Evolutionary conservation across 257 asterid species (phyloP), one percentile per base, ranked within the genome.

Genomic region (Salvia miltiorrhiza): DNA sequence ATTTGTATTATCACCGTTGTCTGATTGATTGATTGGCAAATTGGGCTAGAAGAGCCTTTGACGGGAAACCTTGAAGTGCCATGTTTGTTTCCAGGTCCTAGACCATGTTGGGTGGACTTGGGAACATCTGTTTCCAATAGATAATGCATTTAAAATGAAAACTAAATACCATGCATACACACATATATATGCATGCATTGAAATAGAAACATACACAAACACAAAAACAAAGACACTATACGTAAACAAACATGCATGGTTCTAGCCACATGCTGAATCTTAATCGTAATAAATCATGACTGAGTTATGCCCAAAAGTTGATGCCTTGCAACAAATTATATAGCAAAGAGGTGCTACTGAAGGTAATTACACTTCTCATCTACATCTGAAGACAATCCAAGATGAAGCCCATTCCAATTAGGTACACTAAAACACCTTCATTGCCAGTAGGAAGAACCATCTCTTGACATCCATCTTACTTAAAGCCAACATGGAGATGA

Each of bases 111-210:
- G 26, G 74, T 72, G 49, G 70, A 53, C 58, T 79, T 75, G 44
- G 72, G 49, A 63, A 79, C 45, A 64, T 71, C 95, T 89, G 85
- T 37, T 43, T 67, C 21, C 68, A 67, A 65, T 9, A 56, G 32
- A 55, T 30, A 69, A 28, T 40, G 33, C 65, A 56, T 28, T 12
- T 16, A 44, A 69, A 21, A 49, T 24, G 32, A 30, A 56, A 67
- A 41, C 62, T 17, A 53, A 28, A 76, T 61, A 54, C 21, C 52
- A 32, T 7, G 45, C 56, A 39, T 39, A 59, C 59, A 54, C 14
- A 57, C 33, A 62, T 4, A 52, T 23, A 53, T 16, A 41, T 28
- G 49, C 57, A 60, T 21, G 16, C 48, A 21, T 7, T 19, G 13
- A 65, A 32, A 32, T 10, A 17, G 9, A 64, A 17, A 9, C 20